Percentiles rank a stretch among this genome's conserved stretches.
phyloP scores from a whole-genome alignment of 139 green algal genomes.

The Chlorella sp. region DNA sequence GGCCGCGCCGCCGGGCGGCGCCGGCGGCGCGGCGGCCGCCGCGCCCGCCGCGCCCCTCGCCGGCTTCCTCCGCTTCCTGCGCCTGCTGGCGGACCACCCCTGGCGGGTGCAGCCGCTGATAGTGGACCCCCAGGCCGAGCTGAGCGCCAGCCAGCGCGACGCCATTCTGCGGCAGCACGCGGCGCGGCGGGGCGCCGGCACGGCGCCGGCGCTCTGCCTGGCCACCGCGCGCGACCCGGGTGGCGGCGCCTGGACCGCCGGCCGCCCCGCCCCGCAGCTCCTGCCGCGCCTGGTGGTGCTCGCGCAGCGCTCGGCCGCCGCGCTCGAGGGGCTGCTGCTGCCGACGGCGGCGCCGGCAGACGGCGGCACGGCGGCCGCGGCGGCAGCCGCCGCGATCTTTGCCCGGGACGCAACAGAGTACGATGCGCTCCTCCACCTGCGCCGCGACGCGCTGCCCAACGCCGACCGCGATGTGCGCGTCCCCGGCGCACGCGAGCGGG shows the following conservation, averaged over 20 bases:
- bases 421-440: slow-evolving; percentile 63
- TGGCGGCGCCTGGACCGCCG: slow-evolving; percentile 29
- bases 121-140: slow-evolving; percentile 57
- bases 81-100: slow-evolving; percentile 63
- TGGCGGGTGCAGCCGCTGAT: slow-evolving; percentile 66
- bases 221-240: slow-evolving; percentile 49
- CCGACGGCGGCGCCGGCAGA: too few relatives aligned
- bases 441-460: slow-evolving; percentile 59
- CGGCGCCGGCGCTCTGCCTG: slow-evolving; percentile 55
- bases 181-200: neutral
- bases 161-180: slow-evolving; percentile 11
- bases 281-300: slow-evolving; percentile 34
- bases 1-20: neutral
- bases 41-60: slow-evolving; percentile 30
- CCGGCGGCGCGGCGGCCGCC: slow-evolving; percentile 4
- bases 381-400: slow-evolving; percentile 38
- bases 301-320: slow-evolving; percentile 15
- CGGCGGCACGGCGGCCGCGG: neutral
- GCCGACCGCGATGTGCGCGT: neutral
- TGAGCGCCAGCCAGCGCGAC: slow-evolving; percentile 29
- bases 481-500: neutral
- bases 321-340: slow-evolving; percentile 22
- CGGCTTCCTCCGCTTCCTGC: slow-evolving; percentile 77
- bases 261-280: slow-evolving; percentile 13
- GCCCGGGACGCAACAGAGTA: slow-evolving; percentile 46